A percentile compares a stretch with the other conserved stretches of the same genome.
Evolutionary conservation across 2,329 filamentous ascomycete genomes (phyloP).

Genomic region (Penicillium janthinellum): DNA sequence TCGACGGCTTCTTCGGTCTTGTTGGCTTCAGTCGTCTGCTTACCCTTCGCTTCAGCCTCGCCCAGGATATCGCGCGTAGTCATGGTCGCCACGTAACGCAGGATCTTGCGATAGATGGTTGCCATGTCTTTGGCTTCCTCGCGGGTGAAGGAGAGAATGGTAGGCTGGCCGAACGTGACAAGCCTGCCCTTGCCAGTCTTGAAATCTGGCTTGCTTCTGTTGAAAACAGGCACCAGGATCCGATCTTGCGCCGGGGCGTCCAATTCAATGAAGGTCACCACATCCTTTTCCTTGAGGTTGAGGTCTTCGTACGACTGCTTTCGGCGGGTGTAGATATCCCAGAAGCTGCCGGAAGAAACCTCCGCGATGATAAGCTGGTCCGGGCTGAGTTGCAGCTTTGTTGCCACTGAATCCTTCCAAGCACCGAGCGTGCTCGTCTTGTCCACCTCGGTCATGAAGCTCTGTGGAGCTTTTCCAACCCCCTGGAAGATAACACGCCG

Average conservation of each 20-base stretch:
- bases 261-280: slow-evolving; percentile 74
- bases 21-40: slow-evolving; percentile 38
- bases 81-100: slow-evolving; percentile 74
- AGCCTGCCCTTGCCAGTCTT: slow-evolving; percentile 14
- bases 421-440: slow-evolving; percentile 62
- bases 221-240: slow-evolving; percentile 53
- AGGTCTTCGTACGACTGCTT: slow-evolving; percentile 67
- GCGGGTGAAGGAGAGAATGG: slow-evolving; percentile 72
- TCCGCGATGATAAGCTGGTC: slow-evolving; percentile 76
- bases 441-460: slow-evolving; percentile 76
- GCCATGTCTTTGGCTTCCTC: slow-evolving; percentile 73
- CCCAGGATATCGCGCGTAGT: slow-evolving; percentile 69
- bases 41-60: slow-evolving; percentile 43
- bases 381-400: slow-evolving; percentile 54
- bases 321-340: slow-evolving; percentile 77
- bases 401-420: slow-evolving; percentile 55
- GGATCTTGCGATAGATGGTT: slow-evolving; percentile 74
- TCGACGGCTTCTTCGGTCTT: slow-evolving; percentile 54
- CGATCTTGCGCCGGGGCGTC: slow-evolving; percentile 58
- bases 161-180: slow-evolving; percentile 46
- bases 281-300: slow-evolving; percentile 62
- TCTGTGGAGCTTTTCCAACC: slow-evolving; percentile 67
- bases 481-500: slow-evolving; percentile 77
- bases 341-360: slow-evolving; percentile 81
- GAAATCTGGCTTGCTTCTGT: slow-evolving; percentile 35